phyloP scores from a whole-genome alignment of 345 rosid genomes.

The Eucalyptus brandiana region DNA sequence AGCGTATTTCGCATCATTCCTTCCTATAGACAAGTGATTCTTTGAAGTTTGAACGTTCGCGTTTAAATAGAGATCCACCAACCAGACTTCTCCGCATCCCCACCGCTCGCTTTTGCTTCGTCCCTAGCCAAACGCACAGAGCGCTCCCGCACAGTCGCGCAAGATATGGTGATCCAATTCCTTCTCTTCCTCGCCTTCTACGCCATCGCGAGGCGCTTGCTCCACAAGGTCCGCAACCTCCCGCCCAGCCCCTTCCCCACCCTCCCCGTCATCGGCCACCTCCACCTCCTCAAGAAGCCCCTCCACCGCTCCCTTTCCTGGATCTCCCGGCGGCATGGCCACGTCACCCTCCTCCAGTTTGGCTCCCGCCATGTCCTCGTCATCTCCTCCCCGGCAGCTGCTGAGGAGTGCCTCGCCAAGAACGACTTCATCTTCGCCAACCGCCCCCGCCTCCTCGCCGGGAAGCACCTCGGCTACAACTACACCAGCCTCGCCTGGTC shows the following conservation, averaged over 20 bases:
- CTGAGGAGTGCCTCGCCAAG: slow-evolving; percentile 26
- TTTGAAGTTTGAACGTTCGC: too few species aligned
- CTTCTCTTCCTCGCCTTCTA: neutral
- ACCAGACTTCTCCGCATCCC: too few species aligned
- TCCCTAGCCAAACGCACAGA: too few species aligned
- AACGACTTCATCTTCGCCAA: slow-evolving; percentile 25
- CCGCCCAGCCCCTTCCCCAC: slow-evolving; percentile 32
- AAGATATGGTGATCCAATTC: neutral
- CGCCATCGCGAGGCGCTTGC: slow-evolving; percentile 1
- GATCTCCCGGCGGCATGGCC: slow-evolving; percentile 10
- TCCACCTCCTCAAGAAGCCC: slow-evolving; percentile 32
- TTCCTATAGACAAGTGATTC: too few species aligned
- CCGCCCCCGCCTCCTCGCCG: slow-evolving; percentile 14
- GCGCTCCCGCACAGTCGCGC: too few species aligned
- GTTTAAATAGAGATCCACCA: too few species aligned
- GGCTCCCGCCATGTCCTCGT: slow-evolving; percentile 17
- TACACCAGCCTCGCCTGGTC: slow-evolving; percentile 19
- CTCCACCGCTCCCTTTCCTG: slow-evolving; percentile 10
- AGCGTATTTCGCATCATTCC: too few species aligned
- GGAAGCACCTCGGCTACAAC: slow-evolving; percentile 17
- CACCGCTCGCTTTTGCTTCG: too few species aligned
- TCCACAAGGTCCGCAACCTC: slow-evolving; percentile 9
- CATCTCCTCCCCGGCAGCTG: slow-evolving; percentile 20
- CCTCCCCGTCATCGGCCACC: slow-evolving; percentile 36
- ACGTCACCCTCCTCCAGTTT: slow-evolving; percentile 12